phyloP scores from a whole-genome alignment of 176 grass and related monocot species.

The Triticum turgidum region DNA sequence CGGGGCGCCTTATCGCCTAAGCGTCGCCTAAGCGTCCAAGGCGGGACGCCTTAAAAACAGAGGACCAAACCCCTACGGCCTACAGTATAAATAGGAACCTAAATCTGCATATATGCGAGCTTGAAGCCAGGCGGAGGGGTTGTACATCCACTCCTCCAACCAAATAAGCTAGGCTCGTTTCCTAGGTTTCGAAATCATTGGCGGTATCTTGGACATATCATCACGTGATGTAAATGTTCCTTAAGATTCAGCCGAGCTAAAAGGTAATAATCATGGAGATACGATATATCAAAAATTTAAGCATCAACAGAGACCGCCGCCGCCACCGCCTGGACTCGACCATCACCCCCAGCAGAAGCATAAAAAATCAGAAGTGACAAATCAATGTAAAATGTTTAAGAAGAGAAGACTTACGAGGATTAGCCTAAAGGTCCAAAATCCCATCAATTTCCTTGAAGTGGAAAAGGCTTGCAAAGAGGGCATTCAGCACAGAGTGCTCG shows the following conservation, averaged over 20 bases:
- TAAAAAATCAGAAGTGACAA: not conserved
- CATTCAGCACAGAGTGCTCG: not conserved
- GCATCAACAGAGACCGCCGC: not conserved
- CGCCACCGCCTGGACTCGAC: no score
- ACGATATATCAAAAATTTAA: not conserved
- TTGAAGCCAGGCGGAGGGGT: not conserved
- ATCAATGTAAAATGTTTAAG: not conserved
- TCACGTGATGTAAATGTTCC: constrained; percentile 1
- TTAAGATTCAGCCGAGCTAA: not conserved
- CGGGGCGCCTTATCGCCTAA: no score
- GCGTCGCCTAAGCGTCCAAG: no score
- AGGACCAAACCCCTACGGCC: not conserved
- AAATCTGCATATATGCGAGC: not conserved
- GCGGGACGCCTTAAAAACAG: no score
- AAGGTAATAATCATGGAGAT: not conserved
- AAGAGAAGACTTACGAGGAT: not conserved
- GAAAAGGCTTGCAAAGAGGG: not conserved
- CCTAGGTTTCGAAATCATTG: not conserved
- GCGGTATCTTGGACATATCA: not conserved
- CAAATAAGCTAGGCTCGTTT: not conserved
- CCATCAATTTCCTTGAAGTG: not conserved
- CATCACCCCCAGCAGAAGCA: no score
- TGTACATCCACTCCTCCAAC: not conserved
- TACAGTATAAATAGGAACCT: not conserved
- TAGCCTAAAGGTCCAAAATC: not conserved